Evolutionary conservation across 225 moss, liverwort and hornwort species (phyloP).

Genomic region (Bryoerythrophyllum caledonicum): DNA sequence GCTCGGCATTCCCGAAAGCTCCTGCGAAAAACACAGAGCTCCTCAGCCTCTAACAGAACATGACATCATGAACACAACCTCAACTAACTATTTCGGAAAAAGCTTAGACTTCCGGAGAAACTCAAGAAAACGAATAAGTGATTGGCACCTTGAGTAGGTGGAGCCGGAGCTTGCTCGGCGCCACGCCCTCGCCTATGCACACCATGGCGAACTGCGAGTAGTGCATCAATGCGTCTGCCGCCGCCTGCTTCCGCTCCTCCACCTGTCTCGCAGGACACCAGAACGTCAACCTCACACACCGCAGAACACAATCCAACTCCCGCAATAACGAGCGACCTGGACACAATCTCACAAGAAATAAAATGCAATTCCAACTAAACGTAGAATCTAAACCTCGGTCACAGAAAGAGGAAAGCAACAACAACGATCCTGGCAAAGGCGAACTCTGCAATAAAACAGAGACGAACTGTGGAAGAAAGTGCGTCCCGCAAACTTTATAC

Average conservation of each 20-base stretch:
- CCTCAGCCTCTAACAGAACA: background rate
- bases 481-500: too few relatives aligned
- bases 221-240: conserved; percentile 72
- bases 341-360: background rate
- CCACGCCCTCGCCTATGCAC: conserved; percentile 74
- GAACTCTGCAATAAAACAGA: background rate
- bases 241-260: conserved; percentile 85
- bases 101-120: too few relatives aligned
- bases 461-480: background rate
- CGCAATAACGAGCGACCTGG: background rate
- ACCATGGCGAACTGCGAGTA: conserved; percentile 84
- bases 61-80: background rate
- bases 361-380: background rate
- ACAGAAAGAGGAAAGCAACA: background rate
- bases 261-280: conserved; percentile 41
- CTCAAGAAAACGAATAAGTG: too few relatives aligned
- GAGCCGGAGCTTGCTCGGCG: conserved; percentile 80
- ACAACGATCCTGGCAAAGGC: background rate
- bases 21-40: conserved; percentile 34
- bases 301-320: background rate
- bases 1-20: conserved; percentile 79
- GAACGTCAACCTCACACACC: conserved; percentile 22
- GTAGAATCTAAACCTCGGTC: background rate
- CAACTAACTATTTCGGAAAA: too few relatives aligned
- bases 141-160: conserved; percentile 81